A percentile compares a stretch with the other conserved stretches of the same genome.
phyloP scores from a whole-genome alignment of 768 basidiomycete species.

The Phaeotremella fagi region DNA sequence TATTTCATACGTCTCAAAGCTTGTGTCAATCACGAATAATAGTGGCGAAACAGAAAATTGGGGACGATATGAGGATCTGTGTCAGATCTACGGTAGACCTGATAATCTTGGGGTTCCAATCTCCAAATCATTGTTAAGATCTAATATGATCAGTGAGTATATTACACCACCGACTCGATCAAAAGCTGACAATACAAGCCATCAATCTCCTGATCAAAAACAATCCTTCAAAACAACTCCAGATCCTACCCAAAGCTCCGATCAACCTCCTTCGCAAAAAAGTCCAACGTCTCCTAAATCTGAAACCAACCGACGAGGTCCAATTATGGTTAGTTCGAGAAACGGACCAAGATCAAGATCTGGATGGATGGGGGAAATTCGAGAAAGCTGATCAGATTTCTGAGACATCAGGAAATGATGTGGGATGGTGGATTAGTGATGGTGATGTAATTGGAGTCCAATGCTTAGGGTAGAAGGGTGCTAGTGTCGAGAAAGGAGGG shows the following conservation, averaged over 20 bases:
- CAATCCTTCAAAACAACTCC: slow-evolving; percentile 3
- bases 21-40: background rate
- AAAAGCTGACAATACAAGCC: background rate
- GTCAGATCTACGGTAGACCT: slow-evolving; percentile 9
- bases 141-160: slow-evolving; percentile 40
- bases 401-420: slow-evolving; percentile 8
- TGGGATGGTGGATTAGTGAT: slow-evolving; percentile 25
- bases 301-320: slow-evolving; percentile 1
- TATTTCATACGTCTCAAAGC: slow-evolving; percentile 12
- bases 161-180: background rate
- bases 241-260: slow-evolving; percentile 24
- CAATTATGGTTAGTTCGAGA: slow-evolving; percentile 7
- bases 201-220: too few species aligned
- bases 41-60: slow-evolving; percentile 2
- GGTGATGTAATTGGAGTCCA: slow-evolving; percentile 20
- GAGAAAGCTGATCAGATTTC: background rate
- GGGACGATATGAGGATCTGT: slow-evolving; percentile 26
- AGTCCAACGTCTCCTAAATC: slow-evolving; percentile 8
- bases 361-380: slow-evolving; percentile 4
- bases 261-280: slow-evolving; percentile 26
- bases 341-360: slow-evolving; percentile 1
- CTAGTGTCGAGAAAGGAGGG: too few species aligned
- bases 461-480: too few species aligned
- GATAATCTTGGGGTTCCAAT: background rate
- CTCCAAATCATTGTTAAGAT: slow-evolving; percentile 8